Base-by-base conservation (phyloP, 2,329 filamentous ascomycete species). In the Ploettnerulaceae sp. region DNA sequence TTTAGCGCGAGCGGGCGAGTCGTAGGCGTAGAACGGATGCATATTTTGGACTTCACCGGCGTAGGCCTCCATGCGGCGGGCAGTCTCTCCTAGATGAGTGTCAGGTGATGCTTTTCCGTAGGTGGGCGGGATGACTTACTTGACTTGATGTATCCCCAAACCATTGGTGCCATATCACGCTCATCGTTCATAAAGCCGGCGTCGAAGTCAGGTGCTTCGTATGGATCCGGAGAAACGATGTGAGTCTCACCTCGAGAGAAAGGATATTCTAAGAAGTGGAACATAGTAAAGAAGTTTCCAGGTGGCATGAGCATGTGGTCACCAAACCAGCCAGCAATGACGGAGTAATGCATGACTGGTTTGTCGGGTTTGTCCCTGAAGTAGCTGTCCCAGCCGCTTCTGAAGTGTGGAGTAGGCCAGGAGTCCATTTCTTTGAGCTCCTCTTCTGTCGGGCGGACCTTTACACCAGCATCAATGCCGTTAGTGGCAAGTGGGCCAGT, bases 321-420 rank as follows among this genome's bases (percentile, higher is more conserved):
- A 22, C 76, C 76, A 24, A 79, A 79, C 72, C 73, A 79, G 26
- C 82, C 82, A 12, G 83, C 71, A 60, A 90, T 89, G 45, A 89
- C 78, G 1, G 76, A 84, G 68, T 90, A 90, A 63, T 90, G 86
- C 86, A 90, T 90, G 33, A 90, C 85, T 0, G 86, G 86, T 73
- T 90, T 90, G 67, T 90, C 85, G 1, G 84, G 84, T 71, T 89
- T 89, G 63, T 90, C 68, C 71, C 88, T 85, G 67, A 90, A 91
- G 69, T 91, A 90, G 44, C 77, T 82, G 58, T 90, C 80, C 84
- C 85, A 91, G 2, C 85, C 84, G 5, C 77, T 75, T 35, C 74
- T 75, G 71, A 91, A 91, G 43, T 88, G 81, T 8, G 79, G 79
- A 37, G 79, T 87, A 0, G 86, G 85, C 84, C 86, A 71, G 4